A percentile compares a stretch with the other conserved stretches of the same genome.
These are phyloP conservation scores for Helicostylum pulchrum DNA, from an alignment of 192 early-diverging fungal species.

Conservation along the genomic window DNA sequence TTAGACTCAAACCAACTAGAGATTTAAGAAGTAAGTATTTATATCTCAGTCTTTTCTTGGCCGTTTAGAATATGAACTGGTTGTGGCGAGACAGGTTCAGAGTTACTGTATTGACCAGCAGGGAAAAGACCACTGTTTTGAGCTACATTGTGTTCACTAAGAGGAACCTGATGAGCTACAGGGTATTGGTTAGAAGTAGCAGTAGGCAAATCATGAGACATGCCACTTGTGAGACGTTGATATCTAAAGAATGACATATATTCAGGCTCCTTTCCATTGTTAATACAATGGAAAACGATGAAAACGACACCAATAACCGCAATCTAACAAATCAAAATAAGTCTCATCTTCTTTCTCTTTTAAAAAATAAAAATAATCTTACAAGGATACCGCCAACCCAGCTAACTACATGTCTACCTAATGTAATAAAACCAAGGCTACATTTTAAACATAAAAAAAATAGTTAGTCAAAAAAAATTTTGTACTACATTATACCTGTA, in stretches of 20 bases:
- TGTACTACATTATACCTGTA: not conserved
- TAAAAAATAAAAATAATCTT: not conserved
- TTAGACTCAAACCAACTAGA: no score
- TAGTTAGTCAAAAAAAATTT: slow-evolving; percentile 2
- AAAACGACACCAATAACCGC: slow-evolving; percentile 3
- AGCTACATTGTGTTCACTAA: no score
- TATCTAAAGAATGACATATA: slow-evolving; percentile 9
- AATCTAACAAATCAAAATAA: slow-evolving; percentile 1
- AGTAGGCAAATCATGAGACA: not conserved
- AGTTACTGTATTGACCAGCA: no score
- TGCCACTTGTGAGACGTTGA: not conserved
- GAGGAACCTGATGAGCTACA: no score
- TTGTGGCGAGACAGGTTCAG: no score
- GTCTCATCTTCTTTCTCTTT: not conserved
- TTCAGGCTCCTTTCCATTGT: not conserved
- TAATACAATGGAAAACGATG: slow-evolving; percentile 2
- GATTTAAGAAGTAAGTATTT: no score
- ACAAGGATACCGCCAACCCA: slow-evolving; percentile 4
- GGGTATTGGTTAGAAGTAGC: no score
- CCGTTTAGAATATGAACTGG: no score
- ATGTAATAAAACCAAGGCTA: slow-evolving; percentile 15
- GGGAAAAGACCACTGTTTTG: no score
- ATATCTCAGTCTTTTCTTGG: no score
- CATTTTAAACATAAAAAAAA: not conserved
- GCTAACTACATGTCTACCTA: not conserved